Conservation (phyloP, 495 filamentous ascomycete species). For the Trichocladium antarcticum region DNA sequence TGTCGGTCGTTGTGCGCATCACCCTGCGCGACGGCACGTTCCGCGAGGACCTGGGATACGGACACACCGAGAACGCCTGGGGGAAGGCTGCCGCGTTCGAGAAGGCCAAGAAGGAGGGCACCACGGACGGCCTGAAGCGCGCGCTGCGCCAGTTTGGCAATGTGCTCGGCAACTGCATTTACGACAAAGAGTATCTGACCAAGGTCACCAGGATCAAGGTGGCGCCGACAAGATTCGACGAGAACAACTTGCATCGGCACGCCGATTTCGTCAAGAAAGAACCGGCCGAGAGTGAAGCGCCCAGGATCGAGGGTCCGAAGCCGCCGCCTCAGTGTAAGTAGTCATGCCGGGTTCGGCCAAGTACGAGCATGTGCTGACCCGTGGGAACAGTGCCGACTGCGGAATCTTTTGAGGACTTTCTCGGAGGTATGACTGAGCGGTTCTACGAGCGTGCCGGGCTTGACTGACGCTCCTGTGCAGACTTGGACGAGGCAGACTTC, state of each 20-base stretch:
- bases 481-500: conserved; percentile 70
- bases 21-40: conserved; percentile 84
- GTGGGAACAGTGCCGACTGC: conserved; percentile 3
- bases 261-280: conserved; percentile 55
- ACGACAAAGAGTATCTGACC: conserved; percentile 84
- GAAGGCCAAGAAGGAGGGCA: conserved; percentile 96
- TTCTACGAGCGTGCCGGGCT: background rate
- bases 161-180: conserved; percentile 90
- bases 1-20: conserved; percentile 81
- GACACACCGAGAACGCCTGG: conserved; percentile 89
- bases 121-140: conserved; percentile 86
- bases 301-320: conserved; percentile 19
- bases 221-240: conserved; percentile 55
- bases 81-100: conserved; percentile 90
- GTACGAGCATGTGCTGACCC: background rate
- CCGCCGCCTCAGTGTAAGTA: conserved; percentile 22
- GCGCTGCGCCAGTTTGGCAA: conserved; percentile 89
- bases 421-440: conserved; percentile 49
- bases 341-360: conserved; percentile 3
- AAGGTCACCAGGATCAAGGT: conserved; percentile 77
- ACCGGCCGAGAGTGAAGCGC: conserved; percentile 29
- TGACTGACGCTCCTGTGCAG: conserved; percentile 24
- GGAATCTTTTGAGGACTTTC: conserved; percentile 50
- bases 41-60: conserved; percentile 95
- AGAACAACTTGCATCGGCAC: conserved; percentile 68